Evolutionary conservation across 2,329 filamentous ascomycete genomes (phyloP).

Genomic region (Bipolaris sorokiniana): DNA sequence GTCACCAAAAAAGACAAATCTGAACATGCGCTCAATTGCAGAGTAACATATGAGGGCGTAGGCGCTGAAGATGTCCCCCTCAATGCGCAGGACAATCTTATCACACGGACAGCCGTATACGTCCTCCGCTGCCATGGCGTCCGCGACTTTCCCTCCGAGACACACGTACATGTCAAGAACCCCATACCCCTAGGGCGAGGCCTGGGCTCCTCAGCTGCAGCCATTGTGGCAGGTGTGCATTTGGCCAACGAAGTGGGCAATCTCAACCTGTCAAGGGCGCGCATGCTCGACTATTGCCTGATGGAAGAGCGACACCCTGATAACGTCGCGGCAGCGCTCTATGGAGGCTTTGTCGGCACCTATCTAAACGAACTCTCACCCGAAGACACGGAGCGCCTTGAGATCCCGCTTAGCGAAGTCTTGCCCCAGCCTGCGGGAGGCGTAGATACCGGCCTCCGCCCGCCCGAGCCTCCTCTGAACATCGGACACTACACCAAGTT

Average conservation of each 20-base stretch:
- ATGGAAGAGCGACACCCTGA: conserved; percentile 76
- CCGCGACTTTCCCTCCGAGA: conserved; percentile 79
- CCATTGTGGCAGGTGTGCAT: conserved; percentile 93
- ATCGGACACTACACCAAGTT: conserved; percentile 98
- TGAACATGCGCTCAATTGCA: conserved; percentile 76
- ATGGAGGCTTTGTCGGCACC: conserved; percentile 95
- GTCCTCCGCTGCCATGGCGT: conserved; percentile 91
- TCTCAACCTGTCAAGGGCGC: conserved; percentile 75
- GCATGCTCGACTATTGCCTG: conserved; percentile 92
- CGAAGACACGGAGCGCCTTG: conserved; percentile 85
- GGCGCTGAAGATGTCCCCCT: conserved; percentile 80
- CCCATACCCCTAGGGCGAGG: conserved; percentile 92
- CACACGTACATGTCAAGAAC: conserved; percentile 93
- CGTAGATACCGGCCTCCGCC: conserved; percentile 83
- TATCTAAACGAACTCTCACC: conserved; percentile 92
- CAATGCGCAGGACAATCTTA: conserved; percentile 84
- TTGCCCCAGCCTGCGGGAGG: conserved; percentile 89
- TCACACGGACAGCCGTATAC: conserved; percentile 93
- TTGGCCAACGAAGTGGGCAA: conserved; percentile 87
- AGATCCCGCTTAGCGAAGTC: conserved; percentile 94
- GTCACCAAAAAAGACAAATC: conserved; percentile 63
- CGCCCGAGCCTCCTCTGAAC: conserved; percentile 85
- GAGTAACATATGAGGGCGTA: conserved; percentile 86
- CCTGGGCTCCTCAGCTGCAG: conserved; percentile 92
- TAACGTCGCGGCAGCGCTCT: conserved; percentile 85